phyloP scores from a whole-genome alignment of 164 flowering plant species.

The Brasenia schreberi region DNA sequence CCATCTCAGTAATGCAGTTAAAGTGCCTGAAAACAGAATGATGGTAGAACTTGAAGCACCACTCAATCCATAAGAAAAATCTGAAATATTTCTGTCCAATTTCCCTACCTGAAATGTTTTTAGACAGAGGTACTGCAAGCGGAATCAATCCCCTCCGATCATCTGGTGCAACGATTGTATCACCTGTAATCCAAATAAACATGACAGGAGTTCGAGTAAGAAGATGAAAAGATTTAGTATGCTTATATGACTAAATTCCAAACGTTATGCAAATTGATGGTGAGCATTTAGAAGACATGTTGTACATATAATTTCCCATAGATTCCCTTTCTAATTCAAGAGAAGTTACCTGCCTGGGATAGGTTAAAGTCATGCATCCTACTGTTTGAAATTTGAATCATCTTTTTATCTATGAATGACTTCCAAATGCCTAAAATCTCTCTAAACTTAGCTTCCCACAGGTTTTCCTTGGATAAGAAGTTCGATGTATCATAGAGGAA shows the following conservation, averaged over 20 bases:
- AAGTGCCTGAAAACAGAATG: constrained; percentile 25
- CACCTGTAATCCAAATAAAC: constrained; percentile 30
- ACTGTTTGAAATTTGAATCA: no score
- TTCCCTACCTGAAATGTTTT: constrained; percentile 45
- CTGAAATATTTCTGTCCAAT: constrained; percentile 7
- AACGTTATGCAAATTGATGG: background rate
- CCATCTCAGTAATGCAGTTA: constrained; percentile 81
- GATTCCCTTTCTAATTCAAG: no score
- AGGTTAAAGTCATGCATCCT: background rate
- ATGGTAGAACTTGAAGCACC: background rate
- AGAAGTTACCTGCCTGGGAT: no score
- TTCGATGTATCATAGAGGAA: no score
- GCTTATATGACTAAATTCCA: background rate
- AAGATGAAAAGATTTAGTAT: background rate
- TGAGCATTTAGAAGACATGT: background rate
- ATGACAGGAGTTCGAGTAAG: background rate
- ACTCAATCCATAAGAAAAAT: background rate
- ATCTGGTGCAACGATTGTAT: constrained; percentile 56
- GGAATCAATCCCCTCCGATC: constrained; percentile 61
- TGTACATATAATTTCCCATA: no score
- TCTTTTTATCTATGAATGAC: no score
- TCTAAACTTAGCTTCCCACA: no score
- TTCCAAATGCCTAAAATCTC: no score
- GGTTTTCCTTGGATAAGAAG: no score
- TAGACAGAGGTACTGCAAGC: constrained; percentile 61